Percentiles rank a stretch among this genome's conserved stretches.
These are phyloP conservation scores for Xylaria sp. DNA, from an alignment of 2,329 filamentous ascomycete genomes.

Conservation along the genomic window DNA sequence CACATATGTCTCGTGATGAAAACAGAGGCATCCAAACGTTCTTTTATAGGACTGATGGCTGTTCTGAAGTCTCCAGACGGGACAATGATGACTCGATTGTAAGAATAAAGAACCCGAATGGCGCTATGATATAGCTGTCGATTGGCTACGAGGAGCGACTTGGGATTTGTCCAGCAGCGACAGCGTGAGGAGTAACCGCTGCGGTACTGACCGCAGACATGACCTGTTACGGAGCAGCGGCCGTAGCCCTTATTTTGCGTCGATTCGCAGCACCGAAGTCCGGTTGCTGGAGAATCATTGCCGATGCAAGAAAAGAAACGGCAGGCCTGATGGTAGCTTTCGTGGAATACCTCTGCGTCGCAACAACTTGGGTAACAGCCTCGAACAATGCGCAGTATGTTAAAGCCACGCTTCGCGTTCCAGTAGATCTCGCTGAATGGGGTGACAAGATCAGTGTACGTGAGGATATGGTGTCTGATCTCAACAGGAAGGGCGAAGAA, in stretches of 20 bases:
- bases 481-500: not conserved
- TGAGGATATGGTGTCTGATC: constrained; percentile 1
- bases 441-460: not conserved
- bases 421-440: constrained; percentile 1
- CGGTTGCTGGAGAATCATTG: not conserved
- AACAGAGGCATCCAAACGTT: not conserved
- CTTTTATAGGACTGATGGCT: not conserved
- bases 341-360: not conserved
- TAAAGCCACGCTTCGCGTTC: not conserved
- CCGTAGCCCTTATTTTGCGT: not conserved
- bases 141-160: not conserved
- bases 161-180: constrained; percentile 3
- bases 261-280: not conserved
- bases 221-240: constrained; percentile 1
- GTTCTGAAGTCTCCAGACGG: not conserved
- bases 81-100: not conserved
- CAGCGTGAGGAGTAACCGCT: not conserved
- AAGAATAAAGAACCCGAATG: not conserved
- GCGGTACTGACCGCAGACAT: not conserved
- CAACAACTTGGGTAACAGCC: not conserved
- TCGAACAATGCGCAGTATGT: not conserved
- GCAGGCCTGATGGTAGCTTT: not conserved
- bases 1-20: constrained; percentile 1
- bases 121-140: not conserved
- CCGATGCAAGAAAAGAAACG: constrained; percentile 1